Evolutionary conservation across 2,329 filamentous ascomycete genomes (phyloP), one percentile per base, ranked within the genome.

Genomic region (Aspergillus tamarii): DNA sequence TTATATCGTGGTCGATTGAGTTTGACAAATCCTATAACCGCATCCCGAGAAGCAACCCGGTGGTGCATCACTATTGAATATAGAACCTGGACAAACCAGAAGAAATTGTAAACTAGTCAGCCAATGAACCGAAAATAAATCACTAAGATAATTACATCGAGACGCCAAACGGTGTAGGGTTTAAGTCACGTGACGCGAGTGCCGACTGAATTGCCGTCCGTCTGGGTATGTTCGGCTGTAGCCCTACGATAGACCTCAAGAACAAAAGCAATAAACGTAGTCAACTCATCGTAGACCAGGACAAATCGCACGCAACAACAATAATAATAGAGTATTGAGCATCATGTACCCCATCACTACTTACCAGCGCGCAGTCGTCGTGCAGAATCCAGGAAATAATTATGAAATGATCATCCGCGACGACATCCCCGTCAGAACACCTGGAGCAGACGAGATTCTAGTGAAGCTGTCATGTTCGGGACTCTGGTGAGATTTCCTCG

Each of bases 1-100:
- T 11, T 11, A 32, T 11, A 32, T 11, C 2, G 30, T 32, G 30
- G 30, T 32, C 10, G 30, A 32, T 32, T 32, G 10, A 32, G 10
- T 3, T 11, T 2, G 10, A 32, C 10, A 32, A 3, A 4, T 3
- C 30, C 1, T 4, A 1, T 4, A 11, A 32, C 10, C 4, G 11
- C 0, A 32, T 1, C 30, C 11, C 11, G 30, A 32, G 10, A 2
- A 32, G 30, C 2, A 11, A 32, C 3, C 3, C 11, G 10, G 30
- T 0, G 10, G 10, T 32, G 4, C 2, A 32, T 32, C 10, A 7
- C 10, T 1, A 4, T 32, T 11, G 10, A 32, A 32, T 11, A 32
- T 11, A 32, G 2, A 11, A 0, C 30, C 30, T 9, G 10, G 4
- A 3, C 0, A 11, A 32, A 32, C 0, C 30, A 11, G 3, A 32